Evolutionary conservation across 192 early-diverging fungal genomes (phyloP).

Genomic region (Rhizoclosmatium sp.): DNA sequence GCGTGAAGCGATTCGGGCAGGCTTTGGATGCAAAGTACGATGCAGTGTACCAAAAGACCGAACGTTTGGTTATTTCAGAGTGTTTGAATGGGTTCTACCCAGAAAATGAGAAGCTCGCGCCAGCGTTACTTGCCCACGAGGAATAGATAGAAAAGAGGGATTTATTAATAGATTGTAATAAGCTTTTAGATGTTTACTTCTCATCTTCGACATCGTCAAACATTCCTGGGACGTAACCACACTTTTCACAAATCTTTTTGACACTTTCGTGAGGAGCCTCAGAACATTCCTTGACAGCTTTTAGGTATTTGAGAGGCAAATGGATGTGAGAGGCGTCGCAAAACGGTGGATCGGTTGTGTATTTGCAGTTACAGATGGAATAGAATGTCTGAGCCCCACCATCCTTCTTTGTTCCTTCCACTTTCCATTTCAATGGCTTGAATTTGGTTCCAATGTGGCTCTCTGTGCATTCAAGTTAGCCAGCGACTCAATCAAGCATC

Average conservation of each 20-base stretch:
- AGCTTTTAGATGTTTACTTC: too few species aligned
- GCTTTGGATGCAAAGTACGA: constrained; percentile 60
- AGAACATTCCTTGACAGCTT: constrained; percentile 32
- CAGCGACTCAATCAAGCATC: neutral
- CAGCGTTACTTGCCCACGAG: too few species aligned
- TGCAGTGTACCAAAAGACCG: constrained; percentile 36
- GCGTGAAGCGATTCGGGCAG: constrained; percentile 51
- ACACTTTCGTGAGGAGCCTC: constrained; percentile 12
- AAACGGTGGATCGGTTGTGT: constrained; percentile 42
- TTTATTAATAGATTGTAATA: too few species aligned
- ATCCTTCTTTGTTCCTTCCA: constrained; percentile 35
- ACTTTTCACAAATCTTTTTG: constrained; percentile 37
- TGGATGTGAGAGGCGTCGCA: constrained; percentile 45
- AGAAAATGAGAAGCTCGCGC: constrained; percentile 6
- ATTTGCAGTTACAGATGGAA: constrained; percentile 46
- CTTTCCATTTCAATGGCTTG: constrained; percentile 42
- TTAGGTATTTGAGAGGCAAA: constrained; percentile 42
- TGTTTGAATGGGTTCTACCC: constrained; percentile 9
- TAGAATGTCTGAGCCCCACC: constrained; percentile 40
- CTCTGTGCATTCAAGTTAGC: constrained; percentile 11
- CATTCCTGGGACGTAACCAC: constrained; percentile 34
- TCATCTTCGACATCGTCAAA: constrained; percentile 20
- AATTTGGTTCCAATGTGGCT: constrained; percentile 41
- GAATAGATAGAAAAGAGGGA: too few species aligned
- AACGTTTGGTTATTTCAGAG: neutral